Conservation (phyloP, 140 eudicot species). For the Stevia rebaudiana region DNA sequence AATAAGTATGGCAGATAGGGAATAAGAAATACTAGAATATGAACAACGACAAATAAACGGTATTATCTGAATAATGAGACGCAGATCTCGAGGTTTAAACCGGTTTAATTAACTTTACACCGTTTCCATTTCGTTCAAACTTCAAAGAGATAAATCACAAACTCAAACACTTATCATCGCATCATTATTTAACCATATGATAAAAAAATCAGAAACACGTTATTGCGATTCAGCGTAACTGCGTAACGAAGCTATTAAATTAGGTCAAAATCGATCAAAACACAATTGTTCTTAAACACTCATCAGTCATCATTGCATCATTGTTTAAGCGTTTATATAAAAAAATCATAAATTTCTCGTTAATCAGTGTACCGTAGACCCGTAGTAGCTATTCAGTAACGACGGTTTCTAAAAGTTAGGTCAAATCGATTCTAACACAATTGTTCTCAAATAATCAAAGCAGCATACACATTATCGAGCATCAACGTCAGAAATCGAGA, state of each 20-base stretch:
- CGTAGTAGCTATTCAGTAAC: not conserved
- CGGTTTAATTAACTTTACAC: not conserved
- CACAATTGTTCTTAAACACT: not conserved
- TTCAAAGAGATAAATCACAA: not conserved
- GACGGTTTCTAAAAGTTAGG: not conserved
- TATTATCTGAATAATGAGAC: not conserved
- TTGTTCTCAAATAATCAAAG: not conserved
- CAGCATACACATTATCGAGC: not conserved
- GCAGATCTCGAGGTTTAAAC: slow-evolving; percentile 26
- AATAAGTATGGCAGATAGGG: slow-evolving; percentile 4
- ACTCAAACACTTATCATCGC: not conserved
- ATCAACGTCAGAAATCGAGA: not conserved
- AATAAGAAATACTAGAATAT: slow-evolving; percentile 13
- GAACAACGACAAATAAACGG: slow-evolving; percentile 30
- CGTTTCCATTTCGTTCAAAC: not conserved
- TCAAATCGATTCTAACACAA: not conserved
- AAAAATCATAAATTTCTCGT: not conserved
- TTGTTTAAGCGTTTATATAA: not conserved
- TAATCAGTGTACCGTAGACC: too few relatives aligned
- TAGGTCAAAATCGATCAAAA: not conserved
- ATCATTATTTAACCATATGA: not conserved
- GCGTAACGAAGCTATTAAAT: not conserved
- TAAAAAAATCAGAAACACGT: not conserved
- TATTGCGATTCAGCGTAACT: not conserved
- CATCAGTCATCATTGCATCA: not conserved